Base-by-base conservation (phyloP, 73 alveolate species). In the Paramecium caudatum region DNA sequence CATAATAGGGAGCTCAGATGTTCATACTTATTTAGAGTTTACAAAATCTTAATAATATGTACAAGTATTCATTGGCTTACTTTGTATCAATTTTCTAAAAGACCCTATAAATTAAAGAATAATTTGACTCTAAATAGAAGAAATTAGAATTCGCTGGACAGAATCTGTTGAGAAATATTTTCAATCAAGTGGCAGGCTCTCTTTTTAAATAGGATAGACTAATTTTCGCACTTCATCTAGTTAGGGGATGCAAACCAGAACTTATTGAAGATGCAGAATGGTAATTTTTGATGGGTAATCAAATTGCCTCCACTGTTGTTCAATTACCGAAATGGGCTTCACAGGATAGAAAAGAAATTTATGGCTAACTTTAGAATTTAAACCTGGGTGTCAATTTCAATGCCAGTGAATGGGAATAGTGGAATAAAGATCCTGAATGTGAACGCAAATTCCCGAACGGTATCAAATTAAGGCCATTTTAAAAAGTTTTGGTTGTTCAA, bases 151-250 rank as follows among this genome's bases (percentile, higher is more conserved):
- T 84, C 61, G 95, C 94, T 4, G 92, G 83, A 15, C 34, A 62
- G 3, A 25, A 39, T 43, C 39, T 55, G 19, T 25, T 43, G 19
- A 61, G 78, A 63, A 90, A 47, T 32, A 19, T 86, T 9, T 86
- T 86, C 10, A 86, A 93, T 82, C 95, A 97, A 69, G 91, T 92
- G 82, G 97, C 98, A 37, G 91, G 99, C 55, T 95, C 99, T 17
- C 92, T 99, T 65, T 99, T 99, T 95, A 99, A 99, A 93, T 94
- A 97, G 15, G 99, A 99, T 95, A 93, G 99, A 80, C 94, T 99
- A 43, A 98, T 98, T 46, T 99, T 98, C 91, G 99, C 99, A 19
- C 94, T 99, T 48, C 95, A 93, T 84, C 95, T 97, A 61, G 98
- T 98, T 41, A 92, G 96, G 69, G 99, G 99, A 15, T 97, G 97